These are phyloP conservation scores for Lichtheimia hyalospora DNA, from an alignment of 371 early-diverging fungal species.

Conservation along the genomic window DNA sequence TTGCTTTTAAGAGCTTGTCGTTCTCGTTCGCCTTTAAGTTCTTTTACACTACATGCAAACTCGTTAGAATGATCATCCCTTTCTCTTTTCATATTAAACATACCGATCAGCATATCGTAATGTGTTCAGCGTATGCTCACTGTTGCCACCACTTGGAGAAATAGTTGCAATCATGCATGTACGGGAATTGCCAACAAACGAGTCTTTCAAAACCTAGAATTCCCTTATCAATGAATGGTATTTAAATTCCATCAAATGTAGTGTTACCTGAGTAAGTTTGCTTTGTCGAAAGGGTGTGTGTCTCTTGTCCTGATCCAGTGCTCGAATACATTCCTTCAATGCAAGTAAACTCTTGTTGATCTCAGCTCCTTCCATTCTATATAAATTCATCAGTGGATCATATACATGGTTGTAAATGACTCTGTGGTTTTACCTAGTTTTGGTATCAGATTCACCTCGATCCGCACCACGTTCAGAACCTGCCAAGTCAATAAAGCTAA, in stretches of 20 bases:
- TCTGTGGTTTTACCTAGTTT: conserved; percentile 72
- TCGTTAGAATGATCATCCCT: not conserved
- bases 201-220: conserved; percentile 89
- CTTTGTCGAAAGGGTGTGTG: conserved; percentile 98
- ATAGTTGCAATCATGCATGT: conserved; percentile 99
- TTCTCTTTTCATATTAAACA: not conserved
- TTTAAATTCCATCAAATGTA: not conserved
- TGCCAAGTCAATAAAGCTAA: conserved; percentile 90
- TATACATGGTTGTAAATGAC: not conserved
- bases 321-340: conserved; percentile 98
- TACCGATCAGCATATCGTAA: conserved; percentile 97
- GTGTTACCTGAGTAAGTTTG: conserved; percentile 90
- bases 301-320: conserved; percentile 91
- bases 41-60: conserved; percentile 71
- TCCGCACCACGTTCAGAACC: conserved; percentile 96
- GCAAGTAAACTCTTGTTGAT: conserved; percentile 99
- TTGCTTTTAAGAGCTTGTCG: conserved; percentile 11
- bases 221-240: not conserved
- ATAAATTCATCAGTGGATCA: not conserved
- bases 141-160: conserved; percentile 88
- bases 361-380: conserved; percentile 96
- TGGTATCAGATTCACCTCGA: conserved; percentile 87
- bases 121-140: conserved; percentile 98
- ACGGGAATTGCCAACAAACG: conserved; percentile 96
- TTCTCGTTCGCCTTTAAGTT: conserved; percentile 72